Base-by-base conservation (phyloP, 2,329 filamentous ascomycete genomes). In the Cladophialophora exuberans region DNA sequence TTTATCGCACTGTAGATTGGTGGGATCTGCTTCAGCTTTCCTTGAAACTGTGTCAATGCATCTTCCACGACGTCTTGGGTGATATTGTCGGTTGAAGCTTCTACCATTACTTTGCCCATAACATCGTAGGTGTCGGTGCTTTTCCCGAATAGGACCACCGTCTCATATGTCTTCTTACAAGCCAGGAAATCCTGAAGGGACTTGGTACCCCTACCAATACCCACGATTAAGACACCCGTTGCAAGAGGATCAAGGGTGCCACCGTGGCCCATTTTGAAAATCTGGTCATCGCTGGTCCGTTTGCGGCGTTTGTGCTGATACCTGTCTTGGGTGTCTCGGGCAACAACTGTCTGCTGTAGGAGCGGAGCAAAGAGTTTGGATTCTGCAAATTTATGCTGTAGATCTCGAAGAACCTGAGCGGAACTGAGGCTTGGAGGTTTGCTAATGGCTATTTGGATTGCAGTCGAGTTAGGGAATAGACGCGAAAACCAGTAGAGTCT, bases 181-280 rank as follows among this genome's bases (percentile, higher is more conserved):
- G 83, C 80, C 39, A 97, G 79, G 70, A 97, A 97, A 30, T 84
- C 78, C 35, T 83, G 77, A 1, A 99, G 81, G 11, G 82, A 77
- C 72, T 97, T 99, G 52, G 94, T 99, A 33, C 90, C 94, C 56
- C 82, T 85, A 30, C 93, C 94, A 48, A 97, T 80, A 52, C 93
- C 94, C 5, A 94, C 79, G 60, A 97, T 91, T 45, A 99, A 81
- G 20, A 99, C 89, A 41, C 94, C 94, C 1, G 92, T 96, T 6
- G 94, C 94, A 66, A 97, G 81, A 22, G 94, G 94, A 68, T 99
- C 94, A 15, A 99, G 82, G 1, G 94, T 99, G 38, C 94, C 94
- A 57, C 94, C 94, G 74, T 99, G 94, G 28, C 94, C 94, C 67
- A 97, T 89, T 78, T 97, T 99, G 64, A 97, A 84, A 81, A 57